phyloP scores from a whole-genome alignment of 164 flowering plant genomes.

The Dillenia suffruticosa region DNA sequence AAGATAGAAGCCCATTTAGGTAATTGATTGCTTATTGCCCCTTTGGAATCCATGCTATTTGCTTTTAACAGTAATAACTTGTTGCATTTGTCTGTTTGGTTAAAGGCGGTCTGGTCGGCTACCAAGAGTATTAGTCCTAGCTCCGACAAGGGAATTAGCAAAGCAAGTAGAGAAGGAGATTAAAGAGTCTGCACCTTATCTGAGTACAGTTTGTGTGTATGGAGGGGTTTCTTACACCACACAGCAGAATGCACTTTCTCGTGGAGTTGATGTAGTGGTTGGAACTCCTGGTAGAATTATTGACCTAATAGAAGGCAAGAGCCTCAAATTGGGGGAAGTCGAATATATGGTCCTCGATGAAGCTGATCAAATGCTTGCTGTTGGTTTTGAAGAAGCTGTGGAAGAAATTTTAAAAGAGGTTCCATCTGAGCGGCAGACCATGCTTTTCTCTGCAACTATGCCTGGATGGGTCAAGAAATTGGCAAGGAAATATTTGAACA shows the following conservation, averaged over 20 bases:
- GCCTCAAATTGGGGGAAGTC: constrained; percentile 78
- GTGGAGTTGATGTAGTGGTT: constrained; percentile 98
- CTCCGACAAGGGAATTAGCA: constrained; percentile 96
- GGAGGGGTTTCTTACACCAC: constrained; percentile 86
- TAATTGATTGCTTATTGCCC: constrained; percentile 11
- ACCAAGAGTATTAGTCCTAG: constrained; percentile 77
- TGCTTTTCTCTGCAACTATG: constrained; percentile 99
- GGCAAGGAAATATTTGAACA: constrained; percentile 80
- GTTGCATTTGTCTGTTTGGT: constrained; percentile 8
- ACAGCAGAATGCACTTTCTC: constrained; percentile 82
- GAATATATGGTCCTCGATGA: constrained; percentile 92
- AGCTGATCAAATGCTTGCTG: constrained; percentile 99
- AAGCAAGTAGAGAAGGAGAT: constrained; percentile 97
- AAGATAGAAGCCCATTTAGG: constrained; percentile 44
- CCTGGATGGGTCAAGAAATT: constrained; percentile 94
- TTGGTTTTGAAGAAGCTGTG: constrained; percentile 99
- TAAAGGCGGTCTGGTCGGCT: constrained; percentile 68
- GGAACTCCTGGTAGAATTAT: constrained; percentile 98
- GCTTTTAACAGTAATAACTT: background rate
- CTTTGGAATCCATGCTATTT: background rate
- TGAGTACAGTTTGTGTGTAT: constrained; percentile 90
- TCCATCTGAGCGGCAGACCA: constrained; percentile 83
- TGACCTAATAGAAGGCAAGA: constrained; percentile 67
- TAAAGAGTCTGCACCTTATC: constrained; percentile 88
- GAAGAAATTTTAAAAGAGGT: constrained; percentile 73